Base-by-base conservation (phyloP, 2,329 filamentous ascomycete species). In the Trichothecium roseum region DNA sequence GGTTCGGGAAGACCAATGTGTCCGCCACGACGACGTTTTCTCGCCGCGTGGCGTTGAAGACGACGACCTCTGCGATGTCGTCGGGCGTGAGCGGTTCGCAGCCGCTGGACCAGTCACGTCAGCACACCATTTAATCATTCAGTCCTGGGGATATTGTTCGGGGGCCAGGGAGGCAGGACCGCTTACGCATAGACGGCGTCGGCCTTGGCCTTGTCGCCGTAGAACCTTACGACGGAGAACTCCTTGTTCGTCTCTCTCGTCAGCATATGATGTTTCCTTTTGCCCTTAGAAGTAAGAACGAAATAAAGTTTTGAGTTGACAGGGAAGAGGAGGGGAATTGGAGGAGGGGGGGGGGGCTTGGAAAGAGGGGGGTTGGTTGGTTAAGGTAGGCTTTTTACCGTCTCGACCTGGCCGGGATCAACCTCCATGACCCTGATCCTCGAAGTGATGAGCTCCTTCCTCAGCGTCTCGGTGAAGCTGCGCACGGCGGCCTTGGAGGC, bases 1-100 rank as follows among this genome's bases (percentile, higher is more conserved):
- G 87, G 50, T 81, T 91, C 5, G 88, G 88, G 60, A 82, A 94
- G 36, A 95, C 67, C 41, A 95, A 62, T 5, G 84, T 82, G 60
- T 95, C 88, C 15, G 88, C 88, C 46, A 95, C 60, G 15, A 94
- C 85, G 5, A 94, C 85, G 54, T 95, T 95, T 63, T 94, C 85
- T 47, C 81, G 75, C 49, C 88, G 74, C 4, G 82, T 81, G 4
- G 83, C 86, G 3, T 82, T 71, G 53, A 94, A 95, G 7, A 95
- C 87, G 24, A 94, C 69, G 20, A 93, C 71, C 62, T 95, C 88
- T 10, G 88, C 88, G 51, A 95, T 87, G 52, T 95, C 88, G 34
- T 91, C 84, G 0, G 84, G 83, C 1, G 86, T 94, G 46, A 95
- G 66, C 28, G 88, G 87, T 45, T 93, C 83, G 46, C 74, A 80